phyloP scores from a whole-genome alignment of 208 protist genomes.

The Trypanosomatidae sp. region DNA sequence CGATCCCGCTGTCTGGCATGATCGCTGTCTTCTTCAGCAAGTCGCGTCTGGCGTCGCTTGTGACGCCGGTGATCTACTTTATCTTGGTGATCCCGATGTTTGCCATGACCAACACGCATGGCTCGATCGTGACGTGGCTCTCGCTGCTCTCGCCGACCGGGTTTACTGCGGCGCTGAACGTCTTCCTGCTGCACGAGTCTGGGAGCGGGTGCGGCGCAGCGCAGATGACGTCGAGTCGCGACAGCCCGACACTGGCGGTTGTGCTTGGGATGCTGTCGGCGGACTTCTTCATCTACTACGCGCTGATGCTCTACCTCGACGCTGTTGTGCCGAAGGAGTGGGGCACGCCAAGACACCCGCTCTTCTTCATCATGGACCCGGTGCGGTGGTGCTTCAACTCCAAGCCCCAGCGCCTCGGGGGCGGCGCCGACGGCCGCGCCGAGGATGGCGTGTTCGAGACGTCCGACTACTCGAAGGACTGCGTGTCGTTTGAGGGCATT shows the following conservation, averaged over 20 bases:
- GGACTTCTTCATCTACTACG: constrained; percentile 60
- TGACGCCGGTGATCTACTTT: constrained; percentile 79
- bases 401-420: constrained; percentile 10
- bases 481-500: constrained; percentile 31
- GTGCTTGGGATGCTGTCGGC: constrained; percentile 33
- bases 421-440: constrained; percentile 24
- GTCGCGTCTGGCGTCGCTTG: constrained; percentile 46
- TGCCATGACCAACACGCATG: constrained; percentile 32
- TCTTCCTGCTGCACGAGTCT: constrained; percentile 39
- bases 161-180: constrained; percentile 33
- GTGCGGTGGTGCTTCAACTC: constrained; percentile 10
- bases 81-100: constrained; percentile 50
- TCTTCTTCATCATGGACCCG: constrained; percentile 71
- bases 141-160: constrained; percentile 45
- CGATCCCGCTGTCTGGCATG: constrained; percentile 54
- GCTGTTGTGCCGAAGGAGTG: constrained; percentile 58
- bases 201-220: constrained; percentile 30
- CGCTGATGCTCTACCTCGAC: constrained; percentile 79
- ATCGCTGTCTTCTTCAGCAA: constrained; percentile 73
- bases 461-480: constrained; percentile 13
- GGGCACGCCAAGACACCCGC: constrained; percentile 56
- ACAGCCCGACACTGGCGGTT: constrained; percentile 22
- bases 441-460: constrained; percentile 44
- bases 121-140: constrained; percentile 17
- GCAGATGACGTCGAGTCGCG: constrained; percentile 16